Conservation (phyloP, 352 stramenopile genomes). For the Pythium rishiriense region DNA sequence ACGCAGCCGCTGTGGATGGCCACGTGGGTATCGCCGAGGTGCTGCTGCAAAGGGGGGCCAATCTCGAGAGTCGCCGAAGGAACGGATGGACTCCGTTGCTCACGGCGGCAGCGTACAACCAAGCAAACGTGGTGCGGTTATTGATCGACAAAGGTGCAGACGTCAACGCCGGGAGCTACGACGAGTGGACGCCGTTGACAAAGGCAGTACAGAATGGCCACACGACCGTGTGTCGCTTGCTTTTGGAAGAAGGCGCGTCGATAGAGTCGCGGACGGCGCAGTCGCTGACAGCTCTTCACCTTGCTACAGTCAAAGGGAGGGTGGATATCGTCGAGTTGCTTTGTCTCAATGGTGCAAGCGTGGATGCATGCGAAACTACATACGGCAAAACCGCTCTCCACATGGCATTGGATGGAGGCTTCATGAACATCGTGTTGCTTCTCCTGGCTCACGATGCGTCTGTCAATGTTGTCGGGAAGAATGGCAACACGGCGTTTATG, state of each 20-base stretch:
- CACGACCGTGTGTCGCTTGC: background rate
- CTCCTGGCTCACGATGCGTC: background rate
- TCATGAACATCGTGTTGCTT: background rate
- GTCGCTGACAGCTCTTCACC: background rate
- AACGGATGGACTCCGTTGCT: background rate
- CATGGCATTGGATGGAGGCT: background rate
- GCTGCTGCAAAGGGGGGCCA: no score
- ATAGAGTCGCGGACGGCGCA: background rate
- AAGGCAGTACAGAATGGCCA: background rate
- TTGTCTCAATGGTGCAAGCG: background rate
- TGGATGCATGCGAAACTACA: background rate
- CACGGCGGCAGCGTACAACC: background rate
- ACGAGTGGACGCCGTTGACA: constrained; percentile 10
- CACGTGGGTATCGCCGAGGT: background rate
- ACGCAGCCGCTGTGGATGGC: background rate
- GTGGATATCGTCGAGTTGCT: background rate
- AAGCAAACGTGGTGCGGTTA: background rate
- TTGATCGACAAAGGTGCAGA: background rate
- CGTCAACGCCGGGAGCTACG: background rate
- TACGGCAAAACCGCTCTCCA: background rate
- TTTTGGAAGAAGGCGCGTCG: background rate
- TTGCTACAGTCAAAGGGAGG: background rate
- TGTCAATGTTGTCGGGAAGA: background rate
- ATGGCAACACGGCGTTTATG: background rate
- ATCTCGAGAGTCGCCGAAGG: background rate